Base-by-base conservation (phyloP, 176 grass and related monocot genomes). In the Tuctoria greenei region DNA sequence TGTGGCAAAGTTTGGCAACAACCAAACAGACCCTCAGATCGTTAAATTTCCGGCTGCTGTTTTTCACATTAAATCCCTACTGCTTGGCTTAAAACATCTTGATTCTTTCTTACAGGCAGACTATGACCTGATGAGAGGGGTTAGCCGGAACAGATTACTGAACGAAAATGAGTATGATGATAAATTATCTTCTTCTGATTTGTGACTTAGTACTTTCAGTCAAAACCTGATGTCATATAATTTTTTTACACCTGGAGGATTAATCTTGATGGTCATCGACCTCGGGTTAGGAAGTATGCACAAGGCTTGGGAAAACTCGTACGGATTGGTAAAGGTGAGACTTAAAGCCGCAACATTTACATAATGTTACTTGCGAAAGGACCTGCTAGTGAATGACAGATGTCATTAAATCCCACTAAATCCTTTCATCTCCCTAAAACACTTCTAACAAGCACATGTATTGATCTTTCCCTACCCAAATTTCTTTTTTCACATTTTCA, bases 251-350 rank as follows among this genome's bases (percentile, higher is more conserved):
- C 23, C 31, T 90, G 68, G 67, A 97, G 95, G 79, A 67, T 97
- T 49, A 93, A 93, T 86, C 84, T 97, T 67, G 95, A 91, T 81
- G 91, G 91, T 47, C 95, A 89, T 73, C 91, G 91, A 23, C 95
- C 43, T 36, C 86, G 91, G 34, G 91, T 92, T 49, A 91, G 95
- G 78, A 91, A 67, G 82, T 97, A 97, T 88, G 93, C 93, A 69
- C 86, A 88, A 69, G 90, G 85, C 38, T 82, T 97, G 62, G 88
- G 84, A 51, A 97, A 90, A 75, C 84, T 97, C 18, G 83, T 97
- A 71, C 85, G 86, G 82, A 97, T 97, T 38, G 88, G 95, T 75
- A 97, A 97, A 97, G 91, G 95, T 97, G 63, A 85, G 74, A 73
- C 44, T 44, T 65, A 78, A 74, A 62, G 18, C 41, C 23, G n/a